A percentile compares a stretch with the other conserved stretches of the same genome.
Conservation (phyloP, 768 basidiomycete species). For the Omphalotus guepiniiformis region DNA sequence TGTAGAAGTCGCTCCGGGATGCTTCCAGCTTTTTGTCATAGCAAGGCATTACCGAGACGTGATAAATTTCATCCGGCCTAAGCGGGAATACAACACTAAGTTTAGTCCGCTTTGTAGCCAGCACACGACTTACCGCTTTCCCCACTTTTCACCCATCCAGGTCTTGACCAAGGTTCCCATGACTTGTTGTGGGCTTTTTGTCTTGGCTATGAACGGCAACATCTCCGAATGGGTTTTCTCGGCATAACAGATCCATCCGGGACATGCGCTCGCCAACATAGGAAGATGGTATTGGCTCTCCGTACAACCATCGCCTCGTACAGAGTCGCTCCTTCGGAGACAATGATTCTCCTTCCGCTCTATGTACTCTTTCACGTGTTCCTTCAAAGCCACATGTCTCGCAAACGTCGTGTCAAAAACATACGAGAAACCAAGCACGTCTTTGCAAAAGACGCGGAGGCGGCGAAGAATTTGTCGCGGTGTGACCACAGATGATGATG, state of each 20-base stretch:
- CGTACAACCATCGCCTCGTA: constrained; percentile 16
- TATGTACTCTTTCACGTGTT: constrained; percentile 76
- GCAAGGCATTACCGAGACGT: constrained; percentile 98
- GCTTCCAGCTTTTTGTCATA: constrained; percentile 99
- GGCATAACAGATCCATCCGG: constrained; percentile 99
- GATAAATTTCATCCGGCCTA: constrained; percentile 88
- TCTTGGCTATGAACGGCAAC: constrained; percentile 82
- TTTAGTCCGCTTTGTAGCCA: neutral
- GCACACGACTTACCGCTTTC: constrained; percentile 53
- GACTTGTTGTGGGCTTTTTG: constrained; percentile 91
- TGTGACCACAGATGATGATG: constrained; percentile 39
- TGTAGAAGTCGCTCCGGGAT: constrained; percentile 90
- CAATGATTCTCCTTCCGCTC: constrained; percentile 51
- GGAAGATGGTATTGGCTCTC: constrained; percentile 47
- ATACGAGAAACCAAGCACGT: constrained; percentile 69
- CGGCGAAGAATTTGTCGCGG: constrained; percentile 64
- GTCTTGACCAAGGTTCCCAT: constrained; percentile 93
- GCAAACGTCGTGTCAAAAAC: constrained; percentile 96
- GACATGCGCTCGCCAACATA: constrained; percentile 94
- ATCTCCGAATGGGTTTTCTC: constrained; percentile 96
- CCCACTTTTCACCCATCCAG: constrained; percentile 71
- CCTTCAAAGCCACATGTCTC: constrained; percentile 76
- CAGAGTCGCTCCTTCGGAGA: constrained; percentile 13
- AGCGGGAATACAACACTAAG: neutral
- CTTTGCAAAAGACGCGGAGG: constrained; percentile 63